Percentiles rank a stretch among this genome's conserved stretches.
These are phyloP conservation scores for Arctium minus DNA, from an alignment of 129 eudicot species.

Conservation along the genomic window DNA sequence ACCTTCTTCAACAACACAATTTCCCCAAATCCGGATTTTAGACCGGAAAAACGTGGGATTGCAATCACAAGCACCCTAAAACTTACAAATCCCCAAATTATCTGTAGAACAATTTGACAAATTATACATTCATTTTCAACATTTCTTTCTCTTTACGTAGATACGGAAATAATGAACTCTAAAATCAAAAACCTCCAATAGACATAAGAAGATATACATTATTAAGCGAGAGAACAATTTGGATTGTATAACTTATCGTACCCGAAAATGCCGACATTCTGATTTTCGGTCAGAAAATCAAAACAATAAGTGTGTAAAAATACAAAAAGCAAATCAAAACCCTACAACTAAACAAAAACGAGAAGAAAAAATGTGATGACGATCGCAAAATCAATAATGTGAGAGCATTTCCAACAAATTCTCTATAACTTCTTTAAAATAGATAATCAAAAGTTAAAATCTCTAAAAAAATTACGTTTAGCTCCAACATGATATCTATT, in stretches of 20 bases:
- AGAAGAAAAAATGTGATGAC: background rate
- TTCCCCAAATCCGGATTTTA: background rate
- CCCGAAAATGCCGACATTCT: no score
- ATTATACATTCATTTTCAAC: no score
- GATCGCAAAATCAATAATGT: background rate
- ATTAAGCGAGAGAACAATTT: no score
- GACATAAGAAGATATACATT: no score
- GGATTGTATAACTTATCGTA: no score
- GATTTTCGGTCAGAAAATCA: no score
- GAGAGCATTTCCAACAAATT: background rate
- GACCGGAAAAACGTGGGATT: background rate
- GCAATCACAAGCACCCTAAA: background rate
- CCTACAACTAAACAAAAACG: no score
- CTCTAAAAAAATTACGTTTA: no score
- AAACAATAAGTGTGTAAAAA: no score
- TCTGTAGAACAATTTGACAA: background rate
- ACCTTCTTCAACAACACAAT: background rate
- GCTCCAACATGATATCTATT: background rate
- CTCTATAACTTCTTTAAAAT: no score
- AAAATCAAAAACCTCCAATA: background rate
- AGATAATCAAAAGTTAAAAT: background rate
- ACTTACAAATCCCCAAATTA: background rate
- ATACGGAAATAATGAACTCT: background rate
- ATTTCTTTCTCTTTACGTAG: background rate
- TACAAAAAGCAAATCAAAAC: background rate